These are phyloP conservation scores for Amanita thiersii DNA, from an alignment of 768 basidiomycete genomes.

Conservation along the genomic window DNA sequence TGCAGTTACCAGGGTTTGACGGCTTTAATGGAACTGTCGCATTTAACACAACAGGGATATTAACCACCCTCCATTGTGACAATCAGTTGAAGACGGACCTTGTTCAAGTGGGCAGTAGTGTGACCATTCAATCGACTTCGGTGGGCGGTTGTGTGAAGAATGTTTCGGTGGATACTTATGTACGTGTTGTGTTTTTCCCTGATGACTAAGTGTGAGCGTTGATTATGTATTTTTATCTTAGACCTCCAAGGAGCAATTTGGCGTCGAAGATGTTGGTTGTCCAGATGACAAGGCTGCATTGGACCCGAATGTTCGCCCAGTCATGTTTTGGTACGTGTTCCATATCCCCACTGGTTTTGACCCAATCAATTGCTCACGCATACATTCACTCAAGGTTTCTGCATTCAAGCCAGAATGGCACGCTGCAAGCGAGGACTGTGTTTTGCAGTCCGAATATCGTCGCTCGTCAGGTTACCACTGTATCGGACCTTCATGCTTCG, in stretches of 20 bases:
- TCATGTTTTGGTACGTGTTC: slow-evolving; percentile 54
- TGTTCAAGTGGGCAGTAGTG: slow-evolving; percentile 12
- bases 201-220: neutral
- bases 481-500: slow-evolving; percentile 34
- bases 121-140: slow-evolving; percentile 31
- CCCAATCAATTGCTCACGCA: slow-evolving; percentile 18
- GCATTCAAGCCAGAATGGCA: too few species aligned
- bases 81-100: slow-evolving; percentile 32
- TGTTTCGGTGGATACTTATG: neutral
- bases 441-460: slow-evolving; percentile 51
- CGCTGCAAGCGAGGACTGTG: slow-evolving; percentile 36
- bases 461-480: slow-evolving; percentile 32
- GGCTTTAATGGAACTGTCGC: slow-evolving; percentile 47
- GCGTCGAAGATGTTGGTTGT: slow-evolving; percentile 31
- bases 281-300: slow-evolving; percentile 20
- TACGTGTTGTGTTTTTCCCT: neutral
- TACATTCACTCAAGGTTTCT: slow-evolving; percentile 27
- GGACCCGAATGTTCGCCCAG: slow-evolving; percentile 35
- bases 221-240: slow-evolving; percentile 28
- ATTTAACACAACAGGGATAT: slow-evolving; percentile 45
- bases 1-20: too few species aligned
- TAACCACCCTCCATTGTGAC: slow-evolving; percentile 39
- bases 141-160: slow-evolving; percentile 29
- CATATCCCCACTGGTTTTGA: neutral
- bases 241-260: too few species aligned